Evolutionary conservation across 2,329 filamentous ascomycete genomes (phyloP).

Genomic region (Trichoderma atroviride): DNA sequence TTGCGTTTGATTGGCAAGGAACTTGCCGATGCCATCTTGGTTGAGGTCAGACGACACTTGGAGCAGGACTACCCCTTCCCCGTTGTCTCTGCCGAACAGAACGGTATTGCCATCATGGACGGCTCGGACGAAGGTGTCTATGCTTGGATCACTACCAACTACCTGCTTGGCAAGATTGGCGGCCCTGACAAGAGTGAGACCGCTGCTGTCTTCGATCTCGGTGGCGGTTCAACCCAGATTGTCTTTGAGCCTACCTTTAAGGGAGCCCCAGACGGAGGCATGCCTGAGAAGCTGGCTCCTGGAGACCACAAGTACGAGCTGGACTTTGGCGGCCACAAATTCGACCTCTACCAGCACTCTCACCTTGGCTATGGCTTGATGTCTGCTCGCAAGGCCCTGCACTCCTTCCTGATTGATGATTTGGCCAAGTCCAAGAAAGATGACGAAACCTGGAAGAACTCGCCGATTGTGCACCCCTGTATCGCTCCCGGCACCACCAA

Average conservation of each 20-base stretch:
- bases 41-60: slow-evolving; percentile 79
- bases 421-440: slow-evolving; percentile 64
- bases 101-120: slow-evolving; percentile 95
- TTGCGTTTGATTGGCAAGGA: slow-evolving; percentile 83
- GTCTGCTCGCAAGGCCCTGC: slow-evolving; percentile 86
- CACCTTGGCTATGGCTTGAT: slow-evolving; percentile 97
- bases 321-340: slow-evolving; percentile 85
- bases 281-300: slow-evolving; percentile 81
- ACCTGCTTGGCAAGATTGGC: slow-evolving; percentile 96
- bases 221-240: slow-evolving; percentile 96
- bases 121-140: slow-evolving; percentile 97
- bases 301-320: slow-evolving; percentile 97
- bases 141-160: slow-evolving; percentile 99
- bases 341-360: slow-evolving; percentile 95
- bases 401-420: slow-evolving; percentile 73
- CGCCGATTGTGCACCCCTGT: slow-evolving; percentile 80
- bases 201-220: slow-evolving; percentile 93
- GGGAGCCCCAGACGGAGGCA: slow-evolving; percentile 69
- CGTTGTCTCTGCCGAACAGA: slow-evolving; percentile 80
- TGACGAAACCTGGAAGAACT: slow-evolving; percentile 67
- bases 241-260: slow-evolving; percentile 97
- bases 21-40: slow-evolving; percentile 79
- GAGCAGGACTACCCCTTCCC: slow-evolving; percentile 94
- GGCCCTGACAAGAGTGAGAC: slow-evolving; percentile 87
- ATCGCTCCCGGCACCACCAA: slow-evolving; percentile 79